phyloP scores from a whole-genome alignment of 2,329 filamentous ascomycete genomes.

The Fusarium mundagurra region DNA sequence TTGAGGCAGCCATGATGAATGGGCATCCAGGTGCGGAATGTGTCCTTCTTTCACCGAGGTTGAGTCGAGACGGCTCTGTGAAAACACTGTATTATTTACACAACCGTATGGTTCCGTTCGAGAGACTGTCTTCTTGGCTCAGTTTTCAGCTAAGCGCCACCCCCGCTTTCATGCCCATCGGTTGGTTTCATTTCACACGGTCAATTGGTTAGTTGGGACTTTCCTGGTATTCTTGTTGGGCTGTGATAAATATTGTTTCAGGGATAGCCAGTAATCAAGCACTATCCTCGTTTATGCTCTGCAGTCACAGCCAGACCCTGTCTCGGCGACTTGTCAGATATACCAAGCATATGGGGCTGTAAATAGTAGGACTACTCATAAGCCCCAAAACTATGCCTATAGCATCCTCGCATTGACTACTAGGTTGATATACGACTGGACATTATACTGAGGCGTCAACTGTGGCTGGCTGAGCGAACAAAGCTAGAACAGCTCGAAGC shows the following conservation, averaged over 20 bases:
- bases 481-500: fast-evolving
- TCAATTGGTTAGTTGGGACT: fast-evolving
- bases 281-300: background rate
- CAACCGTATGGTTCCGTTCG: background rate
- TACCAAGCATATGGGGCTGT: background rate
- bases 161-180: background rate
- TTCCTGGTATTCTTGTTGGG: fast-evolving
- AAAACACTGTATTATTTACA: no score
- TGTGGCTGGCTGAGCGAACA: background rate
- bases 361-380: fast-evolving
- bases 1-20: background rate
- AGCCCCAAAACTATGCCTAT: background rate
- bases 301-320: background rate
- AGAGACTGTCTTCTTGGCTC: background rate
- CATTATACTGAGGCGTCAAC: background rate
- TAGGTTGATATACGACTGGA: background rate
- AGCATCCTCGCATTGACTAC: background rate
- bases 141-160: background rate
- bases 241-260: background rate
- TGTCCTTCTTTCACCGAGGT: no score
- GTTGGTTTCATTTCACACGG: fast-evolving
- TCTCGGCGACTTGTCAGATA: fast-evolving
- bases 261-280: background rate
- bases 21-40: fast-evolving
- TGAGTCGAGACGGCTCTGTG: no score